These are phyloP conservation scores for Fusarium cicatricum DNA, from an alignment of 2,329 filamentous ascomycete species.

Conservation along the genomic window DNA sequence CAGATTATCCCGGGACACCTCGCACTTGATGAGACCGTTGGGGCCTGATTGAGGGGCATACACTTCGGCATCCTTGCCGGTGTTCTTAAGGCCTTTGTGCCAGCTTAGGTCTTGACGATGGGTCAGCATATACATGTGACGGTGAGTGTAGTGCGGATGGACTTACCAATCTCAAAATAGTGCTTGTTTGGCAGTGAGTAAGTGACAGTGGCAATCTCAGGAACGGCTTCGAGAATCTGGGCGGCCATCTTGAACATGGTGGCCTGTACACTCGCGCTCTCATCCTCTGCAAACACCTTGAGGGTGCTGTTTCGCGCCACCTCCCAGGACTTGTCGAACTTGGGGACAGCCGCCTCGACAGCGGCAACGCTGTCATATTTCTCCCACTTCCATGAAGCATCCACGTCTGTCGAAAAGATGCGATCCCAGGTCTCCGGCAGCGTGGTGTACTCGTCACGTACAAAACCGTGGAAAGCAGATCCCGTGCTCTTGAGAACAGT, in stretches of 20 bases:
- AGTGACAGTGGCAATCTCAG: slow-evolving; percentile 75
- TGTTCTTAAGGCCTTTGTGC: slow-evolving; percentile 96
- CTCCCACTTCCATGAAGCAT: slow-evolving; percentile 87
- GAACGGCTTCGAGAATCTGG: slow-evolving; percentile 79
- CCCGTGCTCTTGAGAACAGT: slow-evolving; percentile 96
- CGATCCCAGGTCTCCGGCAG: slow-evolving; percentile 92
- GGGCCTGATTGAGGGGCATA: slow-evolving; percentile 92
- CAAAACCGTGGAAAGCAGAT: slow-evolving; percentile 93
- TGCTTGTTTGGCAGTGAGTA: slow-evolving; percentile 97
- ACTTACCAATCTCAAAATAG: slow-evolving; percentile 93
- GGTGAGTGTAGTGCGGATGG: not conserved
- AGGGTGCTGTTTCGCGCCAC: slow-evolving; percentile 86
- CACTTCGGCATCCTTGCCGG: slow-evolving; percentile 92
- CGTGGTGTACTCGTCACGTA: slow-evolving; percentile 92
- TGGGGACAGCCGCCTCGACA: slow-evolving; percentile 68
- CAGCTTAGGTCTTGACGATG: slow-evolving; percentile 79
- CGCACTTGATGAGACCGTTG: slow-evolving; percentile 95
- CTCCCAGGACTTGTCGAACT: slow-evolving; percentile 83
- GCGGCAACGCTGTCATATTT: slow-evolving; percentile 71
- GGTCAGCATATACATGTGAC: slow-evolving; percentile 28
- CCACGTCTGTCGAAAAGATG: slow-evolving; percentile 92
- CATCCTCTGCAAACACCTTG: slow-evolving; percentile 87
- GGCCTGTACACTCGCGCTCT: slow-evolving; percentile 91
- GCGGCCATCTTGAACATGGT: slow-evolving; percentile 99
- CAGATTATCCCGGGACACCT: slow-evolving; percentile 69